Conservation (phyloP, 805 yeast species). For the Kluyveromyces starmeri region DNA sequence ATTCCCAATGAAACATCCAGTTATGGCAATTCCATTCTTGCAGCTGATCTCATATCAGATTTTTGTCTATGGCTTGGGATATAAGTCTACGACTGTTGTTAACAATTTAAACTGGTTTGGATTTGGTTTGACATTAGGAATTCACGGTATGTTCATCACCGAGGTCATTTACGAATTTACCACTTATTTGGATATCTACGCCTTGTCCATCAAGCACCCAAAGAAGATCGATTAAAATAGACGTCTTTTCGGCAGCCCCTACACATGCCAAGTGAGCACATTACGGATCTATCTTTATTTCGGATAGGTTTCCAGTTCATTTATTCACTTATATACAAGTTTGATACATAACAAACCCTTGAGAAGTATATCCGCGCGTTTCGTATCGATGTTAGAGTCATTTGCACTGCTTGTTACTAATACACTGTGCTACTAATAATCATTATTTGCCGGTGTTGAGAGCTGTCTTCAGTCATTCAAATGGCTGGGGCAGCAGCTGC, state of each 20-base stretch:
- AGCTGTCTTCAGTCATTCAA: neutral
- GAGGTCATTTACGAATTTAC: constrained; percentile 79
- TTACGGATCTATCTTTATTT: neutral
- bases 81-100: constrained; percentile 35
- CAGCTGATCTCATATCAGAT: constrained; percentile 34
- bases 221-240: constrained; percentile 24
- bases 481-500: constrained; percentile 22
- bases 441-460: no score
- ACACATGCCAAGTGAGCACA: no score
- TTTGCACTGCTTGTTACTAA: no score
- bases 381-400: no score
- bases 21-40: constrained; percentile 54
- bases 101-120: constrained; percentile 54
- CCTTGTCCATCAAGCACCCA: constrained; percentile 75
- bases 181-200: constrained; percentile 72
- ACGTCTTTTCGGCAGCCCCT: no score
- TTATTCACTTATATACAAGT: constrained; percentile 6
- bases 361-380: no score
- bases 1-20: constrained; percentile 67
- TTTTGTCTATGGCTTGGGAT: constrained; percentile 15
- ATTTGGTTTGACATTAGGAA: constrained; percentile 55
- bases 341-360: constrained; percentile 6
- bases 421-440: no score
- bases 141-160: constrained; percentile 63
- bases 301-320: neutral